These are phyloP conservation scores for Tolypocladium amazonense DNA, from an alignment of 2,329 filamentous ascomycete species.

Conservation along the genomic window DNA sequence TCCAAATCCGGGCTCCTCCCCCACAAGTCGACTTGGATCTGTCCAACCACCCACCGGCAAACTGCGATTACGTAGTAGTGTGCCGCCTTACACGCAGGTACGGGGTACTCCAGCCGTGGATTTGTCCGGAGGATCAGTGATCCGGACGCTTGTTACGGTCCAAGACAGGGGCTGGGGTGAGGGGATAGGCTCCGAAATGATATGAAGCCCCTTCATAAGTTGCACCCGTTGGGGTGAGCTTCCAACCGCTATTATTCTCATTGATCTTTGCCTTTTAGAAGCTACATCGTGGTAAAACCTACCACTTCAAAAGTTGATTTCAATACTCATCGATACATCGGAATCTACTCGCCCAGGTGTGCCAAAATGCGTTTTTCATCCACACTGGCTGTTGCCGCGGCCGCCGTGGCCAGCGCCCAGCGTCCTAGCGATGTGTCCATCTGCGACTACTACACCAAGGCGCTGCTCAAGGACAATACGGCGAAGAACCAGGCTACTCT, in stretches of 20 bases:
- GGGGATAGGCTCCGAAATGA: not conserved
- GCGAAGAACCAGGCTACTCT: conserved; percentile 46
- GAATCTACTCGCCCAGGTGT: no score
- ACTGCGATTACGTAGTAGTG: no score
- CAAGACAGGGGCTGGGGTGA: not conserved
- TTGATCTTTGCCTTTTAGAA: no score
- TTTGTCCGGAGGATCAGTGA: not conserved
- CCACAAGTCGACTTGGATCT: not conserved
- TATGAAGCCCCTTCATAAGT: not conserved
- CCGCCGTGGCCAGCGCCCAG: conserved; percentile 23
- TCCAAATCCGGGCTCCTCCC: not conserved
- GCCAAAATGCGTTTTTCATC: not conserved
- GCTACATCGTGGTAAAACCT: not conserved
- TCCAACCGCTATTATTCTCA: not conserved
- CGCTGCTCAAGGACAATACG: conserved; percentile 48
- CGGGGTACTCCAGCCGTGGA: not conserved
- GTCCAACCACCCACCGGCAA: not conserved
- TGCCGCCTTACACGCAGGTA: not conserved
- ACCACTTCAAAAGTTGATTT: no score
- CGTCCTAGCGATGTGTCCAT: conserved; percentile 39
- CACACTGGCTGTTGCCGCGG: conserved; percentile 9
- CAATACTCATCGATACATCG: not conserved
- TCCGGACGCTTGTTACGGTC: not conserved
- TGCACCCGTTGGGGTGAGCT: not conserved
- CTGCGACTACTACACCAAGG: conserved; percentile 54